phyloP scores from a whole-genome alignment of 1,284 basidiomycete genomes.

The Cryptococcus sp. region DNA sequence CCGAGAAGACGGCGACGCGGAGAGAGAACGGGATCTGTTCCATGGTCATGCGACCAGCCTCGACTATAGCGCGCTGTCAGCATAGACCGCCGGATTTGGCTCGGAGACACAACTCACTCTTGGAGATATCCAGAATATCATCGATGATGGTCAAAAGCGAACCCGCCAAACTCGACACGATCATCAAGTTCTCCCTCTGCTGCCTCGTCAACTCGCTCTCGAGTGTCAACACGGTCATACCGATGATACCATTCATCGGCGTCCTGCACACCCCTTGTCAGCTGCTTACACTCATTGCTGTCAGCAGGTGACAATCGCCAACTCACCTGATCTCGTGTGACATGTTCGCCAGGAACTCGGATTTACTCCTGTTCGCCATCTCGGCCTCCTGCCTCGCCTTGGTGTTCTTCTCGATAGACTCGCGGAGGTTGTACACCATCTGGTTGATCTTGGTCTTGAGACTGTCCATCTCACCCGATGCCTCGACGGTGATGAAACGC shows the following conservation, averaged over 20 bases:
- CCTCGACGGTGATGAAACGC: conserved; percentile 98
- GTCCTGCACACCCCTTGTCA: conserved; percentile 58
- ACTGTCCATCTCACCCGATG: conserved; percentile 97
- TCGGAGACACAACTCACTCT: conserved; percentile 65
- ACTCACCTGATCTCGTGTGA: conserved; percentile 87
- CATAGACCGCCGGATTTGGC: background rate
- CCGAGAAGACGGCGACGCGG: conserved; percentile 92
- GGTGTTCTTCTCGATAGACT: conserved; percentile 98
- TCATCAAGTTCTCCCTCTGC: conserved; percentile 88
- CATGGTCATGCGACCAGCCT: conserved; percentile 99
- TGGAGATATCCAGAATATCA: conserved; percentile 96
- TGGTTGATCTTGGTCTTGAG: conserved; percentile 88
- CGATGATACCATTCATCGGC: conserved; percentile 99
- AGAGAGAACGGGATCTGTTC: conserved; percentile 98
- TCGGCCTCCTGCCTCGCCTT: conserved; percentile 97
- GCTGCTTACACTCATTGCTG: background rate
- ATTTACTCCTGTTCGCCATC: conserved; percentile 91
- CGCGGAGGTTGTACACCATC: conserved; percentile 97
- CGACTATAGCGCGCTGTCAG: conserved; percentile 59
- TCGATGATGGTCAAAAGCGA: conserved; percentile 96
- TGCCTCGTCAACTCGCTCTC: conserved; percentile 87
- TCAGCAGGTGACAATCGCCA: background rate
- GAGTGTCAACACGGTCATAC: conserved; percentile 72
- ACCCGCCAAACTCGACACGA: conserved; percentile 91
- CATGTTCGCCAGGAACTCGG: conserved; percentile 97